Evolutionary conservation across 192 early-diverging fungal species (phyloP).

Genomic region (Mortierella hygrophila): DNA sequence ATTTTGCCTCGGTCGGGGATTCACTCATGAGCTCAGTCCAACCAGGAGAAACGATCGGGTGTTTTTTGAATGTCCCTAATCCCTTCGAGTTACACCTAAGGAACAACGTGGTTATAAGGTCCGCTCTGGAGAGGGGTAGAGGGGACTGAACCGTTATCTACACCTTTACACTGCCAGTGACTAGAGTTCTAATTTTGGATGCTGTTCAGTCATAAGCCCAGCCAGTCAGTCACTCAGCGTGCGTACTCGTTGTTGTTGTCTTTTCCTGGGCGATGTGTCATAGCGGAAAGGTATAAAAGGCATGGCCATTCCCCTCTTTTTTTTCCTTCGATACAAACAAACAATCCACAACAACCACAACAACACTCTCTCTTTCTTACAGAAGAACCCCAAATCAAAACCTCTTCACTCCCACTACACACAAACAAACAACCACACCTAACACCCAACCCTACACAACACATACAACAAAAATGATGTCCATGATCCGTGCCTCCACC

Average conservation of each 20-base stretch:
- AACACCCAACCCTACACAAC: neutral
- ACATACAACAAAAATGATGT: conserved; percentile 30
- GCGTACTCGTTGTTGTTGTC: neutral
- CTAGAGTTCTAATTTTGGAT: neutral
- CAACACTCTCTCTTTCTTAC: neutral
- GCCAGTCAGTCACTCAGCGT: neutral
- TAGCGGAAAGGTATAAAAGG: neutral
- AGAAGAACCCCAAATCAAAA: neutral
- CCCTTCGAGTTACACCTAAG: neutral
- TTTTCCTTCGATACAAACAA: neutral
- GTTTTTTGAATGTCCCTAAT: neutral
- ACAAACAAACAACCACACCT: neutral
- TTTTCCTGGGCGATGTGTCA: neutral
- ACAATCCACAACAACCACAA: neutral
- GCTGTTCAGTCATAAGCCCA: conserved; percentile 1
- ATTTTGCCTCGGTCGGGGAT: neutral
- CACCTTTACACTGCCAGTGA: too few species aligned
- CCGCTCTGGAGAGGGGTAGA: too few species aligned
- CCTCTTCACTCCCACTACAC: neutral
- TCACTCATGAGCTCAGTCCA: neutral
- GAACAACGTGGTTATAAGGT: neutral
- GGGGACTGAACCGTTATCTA: neutral
- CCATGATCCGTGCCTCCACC: conserved; percentile 25
- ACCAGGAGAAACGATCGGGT: neutral
- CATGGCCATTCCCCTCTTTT: neutral